phyloP scores from a whole-genome alignment of 306 rosid genomes.

The Cotoneaster glaucophyllus region DNA sequence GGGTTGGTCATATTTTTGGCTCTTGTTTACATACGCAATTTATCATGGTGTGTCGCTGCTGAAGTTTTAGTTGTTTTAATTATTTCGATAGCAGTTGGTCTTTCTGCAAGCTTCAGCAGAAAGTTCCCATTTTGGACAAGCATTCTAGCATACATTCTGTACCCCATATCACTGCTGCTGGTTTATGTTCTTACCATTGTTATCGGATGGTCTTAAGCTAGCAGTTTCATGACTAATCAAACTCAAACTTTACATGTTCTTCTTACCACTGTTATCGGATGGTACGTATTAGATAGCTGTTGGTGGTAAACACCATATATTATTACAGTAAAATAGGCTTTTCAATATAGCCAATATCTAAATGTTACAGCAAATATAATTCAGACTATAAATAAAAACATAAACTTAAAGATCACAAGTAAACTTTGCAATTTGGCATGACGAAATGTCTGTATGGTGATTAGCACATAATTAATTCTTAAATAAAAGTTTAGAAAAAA shows the following conservation, averaged over 20 bases:
- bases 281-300: too few species aligned
- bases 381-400: too few species aligned
- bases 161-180: slow-evolving; percentile 27
- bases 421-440: too few species aligned
- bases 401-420: too few species aligned
- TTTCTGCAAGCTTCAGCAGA: slow-evolving; percentile 13
- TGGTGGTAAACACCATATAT: background rate
- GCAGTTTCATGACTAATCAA: too few species aligned
- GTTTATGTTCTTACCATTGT: slow-evolving; percentile 20
- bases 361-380: background rate
- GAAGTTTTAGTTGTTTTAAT: slow-evolving; percentile 24
- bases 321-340: background rate
- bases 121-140: slow-evolving; percentile 36
- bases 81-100: slow-evolving; percentile 17
- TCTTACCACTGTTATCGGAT: too few species aligned
- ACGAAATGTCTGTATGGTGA: too few species aligned
- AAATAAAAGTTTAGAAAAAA: too few species aligned
- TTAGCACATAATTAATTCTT: too few species aligned
- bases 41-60: slow-evolving; percentile 30
- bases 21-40: slow-evolving; percentile 26
- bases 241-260: too few species aligned
- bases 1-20: slow-evolving; percentile 26
- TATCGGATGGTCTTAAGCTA: slow-evolving; percentile 24
- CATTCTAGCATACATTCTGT: slow-evolving; percentile 17
- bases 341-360: too few species aligned